A percentile compares a stretch with the other conserved stretches of the same genome.
These are phyloP conservation scores for Backusella psychrophila DNA, from an alignment of 192 early-diverging fungal genomes.

Conservation along the genomic window DNA sequence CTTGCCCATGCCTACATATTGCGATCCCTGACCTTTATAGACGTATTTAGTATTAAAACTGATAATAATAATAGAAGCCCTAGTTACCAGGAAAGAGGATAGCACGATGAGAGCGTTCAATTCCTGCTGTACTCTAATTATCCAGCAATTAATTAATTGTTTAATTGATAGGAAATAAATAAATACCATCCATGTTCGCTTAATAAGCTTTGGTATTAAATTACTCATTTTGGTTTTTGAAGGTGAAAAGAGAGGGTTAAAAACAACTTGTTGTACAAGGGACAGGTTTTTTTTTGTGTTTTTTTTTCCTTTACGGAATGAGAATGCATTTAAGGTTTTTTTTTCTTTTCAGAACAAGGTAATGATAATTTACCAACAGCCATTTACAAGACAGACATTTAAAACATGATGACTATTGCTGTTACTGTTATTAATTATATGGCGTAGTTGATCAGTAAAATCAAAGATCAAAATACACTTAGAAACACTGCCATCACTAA, in stretches of 20 bases:
- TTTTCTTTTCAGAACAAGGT: background rate
- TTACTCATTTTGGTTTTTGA: background rate
- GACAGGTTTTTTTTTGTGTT: background rate
- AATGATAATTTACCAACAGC: background rate
- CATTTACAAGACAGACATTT: too few relatives aligned
- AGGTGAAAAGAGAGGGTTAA: background rate
- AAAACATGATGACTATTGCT: background rate
- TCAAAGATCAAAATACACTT: too few relatives aligned
- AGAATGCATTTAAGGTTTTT: background rate
- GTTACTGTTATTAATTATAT: too few relatives aligned
- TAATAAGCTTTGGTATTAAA: constrained; percentile 1
- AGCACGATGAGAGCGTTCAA: constrained; percentile 33
- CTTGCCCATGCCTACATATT: constrained; percentile 90
- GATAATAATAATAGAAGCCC: background rate
- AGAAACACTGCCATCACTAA: too few relatives aligned
- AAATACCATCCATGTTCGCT: background rate
- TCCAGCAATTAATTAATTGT: background rate
- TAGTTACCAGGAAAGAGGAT: constrained; percentile 32
- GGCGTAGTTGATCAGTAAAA: too few relatives aligned
- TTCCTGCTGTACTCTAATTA: constrained; percentile 33
- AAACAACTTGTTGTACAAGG: background rate
- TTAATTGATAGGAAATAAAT: background rate
- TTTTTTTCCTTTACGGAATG: background rate
- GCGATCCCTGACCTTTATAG: constrained; percentile 67
- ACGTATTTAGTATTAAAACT: background rate